Evolutionary conservation across 1,284 basidiomycete genomes (phyloP).

Genomic region (Nidula niveotomentosa): DNA sequence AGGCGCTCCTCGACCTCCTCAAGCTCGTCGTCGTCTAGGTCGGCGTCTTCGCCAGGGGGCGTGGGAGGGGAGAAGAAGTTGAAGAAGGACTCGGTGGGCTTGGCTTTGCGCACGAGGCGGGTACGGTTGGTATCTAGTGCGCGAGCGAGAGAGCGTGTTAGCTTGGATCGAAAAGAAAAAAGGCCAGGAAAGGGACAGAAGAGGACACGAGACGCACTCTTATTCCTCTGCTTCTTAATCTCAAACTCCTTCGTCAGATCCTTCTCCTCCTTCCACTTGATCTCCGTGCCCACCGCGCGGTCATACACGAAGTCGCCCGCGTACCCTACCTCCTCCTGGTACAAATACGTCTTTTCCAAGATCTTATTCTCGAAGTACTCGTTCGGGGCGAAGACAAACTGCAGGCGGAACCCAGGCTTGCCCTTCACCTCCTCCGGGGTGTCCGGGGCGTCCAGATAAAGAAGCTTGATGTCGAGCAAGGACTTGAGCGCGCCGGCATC

Average conservation of each 20-base stretch:
- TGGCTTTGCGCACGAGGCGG: conserved; percentile 87
- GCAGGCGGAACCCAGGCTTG: conserved; percentile 90
- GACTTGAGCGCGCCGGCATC: conserved; percentile 74
- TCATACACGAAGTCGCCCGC: conserved; percentile 96
- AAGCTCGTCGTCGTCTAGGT: conserved; percentile 83
- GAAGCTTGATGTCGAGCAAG: conserved; percentile 63
- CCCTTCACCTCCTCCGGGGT: conserved; percentile 38
- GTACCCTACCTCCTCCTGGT: conserved; percentile 93
- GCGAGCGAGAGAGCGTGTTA: background rate
- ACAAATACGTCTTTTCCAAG: conserved; percentile 94
- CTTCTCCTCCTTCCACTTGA: conserved; percentile 98
- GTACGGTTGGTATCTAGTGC: conserved; percentile 87
- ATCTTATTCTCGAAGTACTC: conserved; percentile 86
- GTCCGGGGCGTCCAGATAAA: conserved; percentile 51
- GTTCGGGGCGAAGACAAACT: conserved; percentile 83
- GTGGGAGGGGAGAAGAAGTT: conserved; percentile 94
- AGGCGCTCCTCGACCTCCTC: conserved; percentile 92
- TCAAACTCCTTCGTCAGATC: conserved; percentile 97
- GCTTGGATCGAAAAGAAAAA: conserved; percentile 4
- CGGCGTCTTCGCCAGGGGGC: conserved; percentile 70
- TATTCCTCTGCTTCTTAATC: conserved; percentile 99
- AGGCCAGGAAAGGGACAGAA: conserved; percentile 7
- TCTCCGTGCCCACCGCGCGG: conserved; percentile 86
- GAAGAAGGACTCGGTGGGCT: conserved; percentile 93
- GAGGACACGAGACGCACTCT: conserved; percentile 61